Evolutionary conservation across 2,329 filamentous ascomycete genomes (phyloP).

Genomic region (Diaporthe longicolla): DNA sequence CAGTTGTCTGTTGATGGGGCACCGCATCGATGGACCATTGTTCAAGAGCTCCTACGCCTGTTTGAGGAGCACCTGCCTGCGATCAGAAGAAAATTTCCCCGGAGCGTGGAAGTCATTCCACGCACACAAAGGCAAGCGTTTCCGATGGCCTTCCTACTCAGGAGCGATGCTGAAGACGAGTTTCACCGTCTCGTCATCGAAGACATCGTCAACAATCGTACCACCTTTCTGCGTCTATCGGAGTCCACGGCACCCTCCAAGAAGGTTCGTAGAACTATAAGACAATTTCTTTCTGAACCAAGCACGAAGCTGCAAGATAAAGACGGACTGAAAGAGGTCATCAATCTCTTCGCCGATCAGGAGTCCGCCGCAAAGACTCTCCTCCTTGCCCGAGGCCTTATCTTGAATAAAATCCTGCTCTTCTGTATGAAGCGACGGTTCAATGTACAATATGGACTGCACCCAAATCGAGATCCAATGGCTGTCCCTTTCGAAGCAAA

Average conservation of each 20-base stretch:
- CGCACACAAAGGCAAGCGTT: constrained; percentile 56
- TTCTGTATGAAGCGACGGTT: constrained; percentile 74
- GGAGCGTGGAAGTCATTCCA: constrained; percentile 63
- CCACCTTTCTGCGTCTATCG: constrained; percentile 52
- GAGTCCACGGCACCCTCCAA: constrained; percentile 46
- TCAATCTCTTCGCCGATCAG: constrained; percentile 51
- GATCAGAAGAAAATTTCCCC: constrained; percentile 56
- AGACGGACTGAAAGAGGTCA: constrained; percentile 46
- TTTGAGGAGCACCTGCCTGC: constrained; percentile 54
- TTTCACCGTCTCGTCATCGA: constrained; percentile 56
- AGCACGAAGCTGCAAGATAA: constrained; percentile 43
- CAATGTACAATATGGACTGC: constrained; percentile 76
- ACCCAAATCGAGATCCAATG: constrained; percentile 68
- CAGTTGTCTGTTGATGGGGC: constrained; percentile 66
- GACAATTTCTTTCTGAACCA: constrained; percentile 47
- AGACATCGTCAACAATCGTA: constrained; percentile 55
- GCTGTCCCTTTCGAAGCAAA: constrained; percentile 79
- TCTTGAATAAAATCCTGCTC: constrained; percentile 72
- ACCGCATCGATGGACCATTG: constrained; percentile 65
- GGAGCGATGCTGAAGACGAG: constrained; percentile 60
- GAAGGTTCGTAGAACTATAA: neutral
- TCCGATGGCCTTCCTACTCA: constrained; percentile 70
- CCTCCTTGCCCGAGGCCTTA: constrained; percentile 73
- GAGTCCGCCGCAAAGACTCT: constrained; percentile 53
- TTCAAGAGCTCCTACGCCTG: constrained; percentile 57